Evolutionary conservation across 2,329 filamentous ascomycete genomes (phyloP).

Genomic region (Talaromyces sp.): DNA sequence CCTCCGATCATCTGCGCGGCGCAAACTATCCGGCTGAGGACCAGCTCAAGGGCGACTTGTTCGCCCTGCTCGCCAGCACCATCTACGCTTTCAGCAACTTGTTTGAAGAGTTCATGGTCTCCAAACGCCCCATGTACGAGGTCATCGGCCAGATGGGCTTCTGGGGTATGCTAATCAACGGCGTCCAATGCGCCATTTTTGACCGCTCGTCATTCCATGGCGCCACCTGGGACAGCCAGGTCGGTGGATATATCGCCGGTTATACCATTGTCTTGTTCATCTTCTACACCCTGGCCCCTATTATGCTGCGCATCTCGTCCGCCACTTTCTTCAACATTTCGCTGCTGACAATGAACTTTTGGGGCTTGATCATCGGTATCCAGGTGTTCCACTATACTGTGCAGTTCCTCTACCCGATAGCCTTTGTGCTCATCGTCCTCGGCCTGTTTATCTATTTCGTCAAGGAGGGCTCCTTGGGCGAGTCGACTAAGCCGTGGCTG

Average conservation of each 20-base stretch:
- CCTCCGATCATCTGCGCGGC: slow-evolving; percentile 76
- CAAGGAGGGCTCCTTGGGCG: slow-evolving; percentile 74
- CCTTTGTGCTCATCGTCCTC: slow-evolving; percentile 85
- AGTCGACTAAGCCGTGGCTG: slow-evolving; percentile 92
- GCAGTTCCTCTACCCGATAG: slow-evolving; percentile 90
- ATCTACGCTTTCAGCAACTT: slow-evolving; percentile 90
- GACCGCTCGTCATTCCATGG: slow-evolving; percentile 68
- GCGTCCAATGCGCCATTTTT: slow-evolving; percentile 84
- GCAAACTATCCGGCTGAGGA: slow-evolving; percentile 54
- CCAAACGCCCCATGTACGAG: slow-evolving; percentile 81
- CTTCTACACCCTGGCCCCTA: slow-evolving; percentile 83
- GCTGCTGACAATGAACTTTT: slow-evolving; percentile 90
- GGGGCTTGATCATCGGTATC: slow-evolving; percentile 90
- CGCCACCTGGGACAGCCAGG: slow-evolving; percentile 61
- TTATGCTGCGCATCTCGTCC: slow-evolving; percentile 82
- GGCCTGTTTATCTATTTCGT: slow-evolving; percentile 86
- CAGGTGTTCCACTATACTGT: slow-evolving; percentile 75
- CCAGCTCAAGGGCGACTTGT: slow-evolving; percentile 85
- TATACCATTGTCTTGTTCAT: slow-evolving; percentile 78
- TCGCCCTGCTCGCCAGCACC: slow-evolving; percentile 81
- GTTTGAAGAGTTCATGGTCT: slow-evolving; percentile 90
- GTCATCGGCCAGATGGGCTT: slow-evolving; percentile 87
- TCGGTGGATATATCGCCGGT: slow-evolving; percentile 78
- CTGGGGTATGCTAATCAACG: slow-evolving; percentile 87
- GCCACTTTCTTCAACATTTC: slow-evolving; percentile 97